A percentile compares a stretch with the other conserved stretches of the same genome.
phyloP scores from a whole-genome alignment of 1,284 basidiomycete species.

The Tremellales sp. region DNA sequence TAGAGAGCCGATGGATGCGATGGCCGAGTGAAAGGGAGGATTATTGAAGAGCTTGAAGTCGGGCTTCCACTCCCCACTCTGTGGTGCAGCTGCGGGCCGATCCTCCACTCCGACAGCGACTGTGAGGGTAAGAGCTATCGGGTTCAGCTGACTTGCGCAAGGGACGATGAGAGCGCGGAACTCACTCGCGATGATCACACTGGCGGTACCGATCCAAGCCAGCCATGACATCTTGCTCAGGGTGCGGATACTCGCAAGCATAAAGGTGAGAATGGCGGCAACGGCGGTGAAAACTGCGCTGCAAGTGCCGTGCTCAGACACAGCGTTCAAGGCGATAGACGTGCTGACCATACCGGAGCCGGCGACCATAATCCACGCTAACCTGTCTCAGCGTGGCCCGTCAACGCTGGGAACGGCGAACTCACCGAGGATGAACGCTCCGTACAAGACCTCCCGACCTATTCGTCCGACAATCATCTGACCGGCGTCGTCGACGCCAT shows the following conservation, averaged over 20 bases:
- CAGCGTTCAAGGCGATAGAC: slow-evolving; percentile 38
- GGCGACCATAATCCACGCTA: slow-evolving; percentile 8
- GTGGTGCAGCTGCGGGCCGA: slow-evolving; percentile 25
- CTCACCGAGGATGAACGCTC: slow-evolving; percentile 11
- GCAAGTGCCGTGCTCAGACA: slow-evolving; percentile 27
- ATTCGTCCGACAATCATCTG: slow-evolving; percentile 31
- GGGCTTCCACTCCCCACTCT: slow-evolving; percentile 2
- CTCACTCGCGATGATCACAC: slow-evolving; percentile 21
- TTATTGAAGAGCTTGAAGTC: slow-evolving; percentile 7
- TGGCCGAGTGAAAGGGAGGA: slow-evolving; percentile 35
- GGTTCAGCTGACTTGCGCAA: background rate
- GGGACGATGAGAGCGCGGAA: background rate
- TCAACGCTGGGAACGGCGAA: background rate
- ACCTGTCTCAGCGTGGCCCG: background rate
- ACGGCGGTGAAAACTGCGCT: slow-evolving; percentile 31
- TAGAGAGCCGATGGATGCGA: slow-evolving; percentile 40
- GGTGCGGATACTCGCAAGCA: slow-evolving; percentile 33
- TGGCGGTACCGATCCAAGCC: slow-evolving; percentile 33
- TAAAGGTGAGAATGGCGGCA: slow-evolving; percentile 21
- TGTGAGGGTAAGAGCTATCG: slow-evolving; percentile 25
- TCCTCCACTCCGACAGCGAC: slow-evolving; percentile 32
- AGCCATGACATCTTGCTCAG: slow-evolving; percentile 34
- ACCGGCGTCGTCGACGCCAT: slow-evolving; percentile 28
- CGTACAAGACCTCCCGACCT: slow-evolving; percentile 31
- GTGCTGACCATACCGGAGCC: slow-evolving; percentile 19